Percentiles rank a stretch among this genome's conserved stretches.
Evolutionary conservation across 257 asterid genomes (phyloP).

Genomic region (Plectranthus barbatus): DNA sequence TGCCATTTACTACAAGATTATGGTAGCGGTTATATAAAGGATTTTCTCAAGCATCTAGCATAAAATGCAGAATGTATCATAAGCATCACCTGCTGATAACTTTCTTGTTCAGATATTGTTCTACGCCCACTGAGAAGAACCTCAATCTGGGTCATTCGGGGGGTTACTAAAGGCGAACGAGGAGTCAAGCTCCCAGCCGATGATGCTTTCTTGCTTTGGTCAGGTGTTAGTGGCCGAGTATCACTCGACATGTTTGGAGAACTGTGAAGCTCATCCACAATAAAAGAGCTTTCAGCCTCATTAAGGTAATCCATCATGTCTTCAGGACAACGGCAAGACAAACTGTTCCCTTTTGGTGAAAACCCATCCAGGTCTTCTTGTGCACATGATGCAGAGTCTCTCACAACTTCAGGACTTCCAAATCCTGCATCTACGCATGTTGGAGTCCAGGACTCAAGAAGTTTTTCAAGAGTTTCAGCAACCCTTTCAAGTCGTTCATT

Average conservation of each 20-base stretch:
- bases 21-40: not conserved
- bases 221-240: constrained; percentile 30
- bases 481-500: constrained; percentile 86
- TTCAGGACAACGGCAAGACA: constrained; percentile 40
- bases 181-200: constrained; percentile 82
- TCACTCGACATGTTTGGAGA: constrained; percentile 32
- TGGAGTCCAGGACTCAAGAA: constrained; percentile 78
- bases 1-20: constrained; percentile 3
- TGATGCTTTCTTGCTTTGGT: constrained; percentile 43
- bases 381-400: constrained; percentile 31
- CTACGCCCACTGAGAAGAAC: constrained; percentile 56
- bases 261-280: constrained; percentile 34
- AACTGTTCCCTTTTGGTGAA: constrained; percentile 35
- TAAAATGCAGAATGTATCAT: constrained; percentile 13
- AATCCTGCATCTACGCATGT: constrained; percentile 35
- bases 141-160: constrained; percentile 74
- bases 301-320: constrained; percentile 42
- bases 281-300: constrained; percentile 37
- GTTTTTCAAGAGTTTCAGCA: constrained; percentile 75
- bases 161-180: constrained; percentile 82
- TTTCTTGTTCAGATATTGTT: constrained; percentile 71
- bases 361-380: constrained; percentile 42
- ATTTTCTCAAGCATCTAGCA: constrained; percentile 6
- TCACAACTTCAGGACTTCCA: constrained; percentile 51
- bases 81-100: constrained; percentile 69